Base-by-base conservation (phyloP, 2,329 filamentous ascomycete genomes). In the Didymella exigua region DNA sequence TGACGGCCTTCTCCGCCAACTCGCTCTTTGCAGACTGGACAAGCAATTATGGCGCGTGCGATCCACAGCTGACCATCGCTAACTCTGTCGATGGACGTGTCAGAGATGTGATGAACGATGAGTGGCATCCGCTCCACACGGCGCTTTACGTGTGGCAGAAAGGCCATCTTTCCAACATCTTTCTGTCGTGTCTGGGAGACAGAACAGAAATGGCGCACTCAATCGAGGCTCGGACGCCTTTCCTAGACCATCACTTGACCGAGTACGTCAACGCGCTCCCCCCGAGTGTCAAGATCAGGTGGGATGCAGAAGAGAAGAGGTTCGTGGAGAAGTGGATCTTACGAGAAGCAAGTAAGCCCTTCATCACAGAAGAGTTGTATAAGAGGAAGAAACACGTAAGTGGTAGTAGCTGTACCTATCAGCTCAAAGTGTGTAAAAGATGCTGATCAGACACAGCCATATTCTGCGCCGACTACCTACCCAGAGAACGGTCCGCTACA, bases 321-420 rank as follows among this genome's bases (percentile, higher is more conserved):
- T 58, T 60, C 14, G 52, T 56, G n/a, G 80, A 82, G 67, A 82
- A 84, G 59, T 80, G 78, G 74, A 76, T 83, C 31, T 72, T 84
- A 3, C 76, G 79, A 3, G 77, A 84, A 60, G 82, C 81, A 0
- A 73, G 70, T 16, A 75, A 72, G 49, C 80, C 81, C 1, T 84
- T 78, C 58, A 76, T 84, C 52, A 81, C 81, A 0, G 72, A 79
- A 9, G 82, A 84, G 69, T 62, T 83, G 9, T 84, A 83, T 62
- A 68, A 74, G 42, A 72, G 79, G 10, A 78, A 70, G 55, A 84
- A 84, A 23, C 48, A 68, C 38, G 52, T 49, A 42, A 45, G 52
- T 46, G 3, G 14, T 27, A n/a, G n/a, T 11, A 2, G 6, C 4
- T 26, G 13, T 19, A 5, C 3, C 6, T 5, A 14, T n/a, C 9